Evolutionary conservation across 2,329 filamentous ascomycete genomes (phyloP).

Genomic region (Exophiala spinifera): DNA sequence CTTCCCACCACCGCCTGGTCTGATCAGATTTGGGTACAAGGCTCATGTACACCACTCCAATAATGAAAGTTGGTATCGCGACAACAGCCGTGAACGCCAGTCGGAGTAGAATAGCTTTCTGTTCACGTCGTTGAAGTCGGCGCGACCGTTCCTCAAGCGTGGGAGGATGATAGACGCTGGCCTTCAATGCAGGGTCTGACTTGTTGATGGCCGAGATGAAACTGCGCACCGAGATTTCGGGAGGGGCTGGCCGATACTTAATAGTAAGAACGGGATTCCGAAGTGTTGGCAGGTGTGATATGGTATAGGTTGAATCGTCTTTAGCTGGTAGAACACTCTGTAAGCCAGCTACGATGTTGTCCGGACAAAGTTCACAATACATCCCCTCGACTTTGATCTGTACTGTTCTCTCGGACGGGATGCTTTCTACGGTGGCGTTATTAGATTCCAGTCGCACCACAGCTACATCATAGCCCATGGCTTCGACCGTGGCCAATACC

Average conservation of each 20-base stretch:
- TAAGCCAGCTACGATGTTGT: conserved; percentile 38
- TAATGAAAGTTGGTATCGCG: conserved; percentile 77
- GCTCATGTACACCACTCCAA: conserved; percentile 90
- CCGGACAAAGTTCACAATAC: conserved; percentile 70
- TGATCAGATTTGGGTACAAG: conserved; percentile 62
- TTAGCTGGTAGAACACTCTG: conserved; percentile 8
- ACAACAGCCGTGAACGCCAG: conserved; percentile 65
- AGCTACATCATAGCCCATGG: conserved; percentile 64
- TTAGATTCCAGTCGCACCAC: conserved; percentile 50
- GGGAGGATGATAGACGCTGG: conserved; percentile 73
- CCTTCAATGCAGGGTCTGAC: conserved; percentile 63
- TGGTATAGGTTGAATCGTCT: conserved; percentile 41
- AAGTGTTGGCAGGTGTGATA: conserved; percentile 56
- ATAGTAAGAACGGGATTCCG: conserved; percentile 67
- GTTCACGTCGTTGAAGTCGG: conserved; percentile 67
- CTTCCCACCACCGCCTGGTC: conserved; percentile 65
- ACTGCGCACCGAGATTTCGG: conserved; percentile 69
- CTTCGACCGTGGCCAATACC: conserved; percentile 52
- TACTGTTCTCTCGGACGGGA: conserved; percentile 48
- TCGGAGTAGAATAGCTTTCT: conserved; percentile 65
- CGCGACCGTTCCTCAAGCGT: conserved; percentile 79
- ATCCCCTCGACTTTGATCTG: conserved; percentile 68
- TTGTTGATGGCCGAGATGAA: conserved; percentile 67
- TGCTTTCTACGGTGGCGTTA: conserved; percentile 31
- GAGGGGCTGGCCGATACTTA: conserved; percentile 65